Evolutionary conservation across 169 alveolate species (phyloP), one percentile per base, ranked within the genome.

Genomic region (Plasmodium cynomolgi): DNA sequence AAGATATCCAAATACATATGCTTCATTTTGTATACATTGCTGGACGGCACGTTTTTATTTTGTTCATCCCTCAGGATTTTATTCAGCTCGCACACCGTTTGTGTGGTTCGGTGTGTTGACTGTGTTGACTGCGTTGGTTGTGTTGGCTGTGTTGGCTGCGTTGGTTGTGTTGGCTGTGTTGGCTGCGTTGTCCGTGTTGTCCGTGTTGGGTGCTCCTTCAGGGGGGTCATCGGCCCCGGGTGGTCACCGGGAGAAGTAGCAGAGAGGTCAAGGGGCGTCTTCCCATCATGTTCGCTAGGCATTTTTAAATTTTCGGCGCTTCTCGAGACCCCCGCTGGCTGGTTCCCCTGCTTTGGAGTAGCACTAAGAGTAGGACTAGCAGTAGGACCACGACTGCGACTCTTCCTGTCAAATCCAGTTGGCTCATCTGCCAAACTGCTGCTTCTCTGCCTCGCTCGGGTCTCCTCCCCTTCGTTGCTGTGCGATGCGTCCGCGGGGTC

Each of bases 1-100:
- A 88, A 7, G 80, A 88, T 88, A 15, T 88, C 34, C 81, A 88
- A 58, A 79, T 88, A 88, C 72, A 88, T 73, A 79, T 88, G 94
- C 33, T 88, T 88, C 83, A 88, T 88, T 79, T 58, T 58, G 39
- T 88, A 88, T 39, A 88, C 50, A 79, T 88, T 88, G 44, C 44
- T 34, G 5, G 6, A 31, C 0, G 86, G 54, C 20, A 88, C 20
- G 29, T 1, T 77, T 13, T 23, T 37, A 7, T 79, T 56, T 15
- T 88, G 17, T 68, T 23, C 77, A 20, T 26, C 74, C 47, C 88
- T 50, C 56, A 88, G 50, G 3, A 68, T 33, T 79, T 33, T 39
- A 79, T 88, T 88, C 34, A 88, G 2, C 9, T 88, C 84, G 47
- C 94, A 88, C 20, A 88, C 90, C 20, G 71, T 88, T 20, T 88